These are phyloP conservation scores for Meyerozyma smithsonii DNA, from an alignment of 1,139 yeast genomes.

Conservation along the genomic window DNA sequence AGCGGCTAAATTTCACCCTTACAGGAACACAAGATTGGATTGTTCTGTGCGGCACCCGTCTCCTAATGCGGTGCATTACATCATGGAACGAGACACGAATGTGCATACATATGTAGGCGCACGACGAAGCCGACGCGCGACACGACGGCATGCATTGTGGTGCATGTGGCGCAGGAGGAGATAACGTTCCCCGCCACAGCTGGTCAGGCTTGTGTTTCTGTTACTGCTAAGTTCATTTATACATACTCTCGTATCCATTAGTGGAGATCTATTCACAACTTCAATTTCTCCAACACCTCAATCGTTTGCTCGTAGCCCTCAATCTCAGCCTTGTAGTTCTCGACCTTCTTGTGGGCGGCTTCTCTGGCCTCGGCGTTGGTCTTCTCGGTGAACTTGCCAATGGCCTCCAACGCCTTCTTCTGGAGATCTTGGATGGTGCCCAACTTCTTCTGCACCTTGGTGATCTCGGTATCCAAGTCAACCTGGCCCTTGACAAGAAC, in stretches of 20 bases:
- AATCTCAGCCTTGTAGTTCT: slow-evolving; percentile 75
- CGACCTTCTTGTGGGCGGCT: slow-evolving; percentile 64
- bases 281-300: slow-evolving; percentile 67
- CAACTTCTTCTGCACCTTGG: slow-evolving; percentile 76
- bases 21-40: background rate
- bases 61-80: background rate
- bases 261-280: slow-evolving; percentile 36
- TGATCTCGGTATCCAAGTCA: slow-evolving; percentile 85
- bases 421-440: slow-evolving; percentile 51
- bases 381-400: slow-evolving; percentile 78
- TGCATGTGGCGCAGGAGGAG: too few species aligned
- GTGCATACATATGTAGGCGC: background rate
- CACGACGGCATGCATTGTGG: too few species aligned
- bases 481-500: slow-evolving; percentile 91
- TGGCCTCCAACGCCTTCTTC: slow-evolving; percentile 36
- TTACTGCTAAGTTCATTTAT: too few species aligned
- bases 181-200: too few species aligned
- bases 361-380: slow-evolving; percentile 81
- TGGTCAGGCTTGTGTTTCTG: too few species aligned
- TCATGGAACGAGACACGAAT: background rate
- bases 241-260: background rate
- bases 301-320: slow-evolving; percentile 80
- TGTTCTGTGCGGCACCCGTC: slow-evolving; percentile 3
- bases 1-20: background rate
- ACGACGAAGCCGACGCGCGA: background rate